These are phyloP conservation scores for Yamadazyma siamensis DNA, from an alignment of 1,139 yeast genomes.

Conservation along the genomic window DNA sequence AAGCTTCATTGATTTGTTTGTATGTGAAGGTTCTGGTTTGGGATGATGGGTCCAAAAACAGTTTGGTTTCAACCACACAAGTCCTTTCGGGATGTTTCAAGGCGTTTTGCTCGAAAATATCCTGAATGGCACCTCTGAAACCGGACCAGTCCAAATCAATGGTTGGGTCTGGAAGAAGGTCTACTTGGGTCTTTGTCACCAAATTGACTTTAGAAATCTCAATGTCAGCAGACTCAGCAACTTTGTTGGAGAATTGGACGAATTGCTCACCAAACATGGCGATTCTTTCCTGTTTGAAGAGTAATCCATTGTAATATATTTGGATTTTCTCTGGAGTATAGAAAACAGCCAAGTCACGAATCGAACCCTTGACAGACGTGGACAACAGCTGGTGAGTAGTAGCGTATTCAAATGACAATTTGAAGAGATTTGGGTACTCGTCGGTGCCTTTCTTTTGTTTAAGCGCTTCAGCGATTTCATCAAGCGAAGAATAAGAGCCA, in stretches of 20 bases:
- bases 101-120: slow-evolving; percentile 86
- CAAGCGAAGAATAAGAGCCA: slow-evolving; percentile 46
- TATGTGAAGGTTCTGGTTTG: slow-evolving; percentile 75
- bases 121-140: slow-evolving; percentile 94
- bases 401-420: slow-evolving; percentile 59
- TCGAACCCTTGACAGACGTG: slow-evolving; percentile 49
- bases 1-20: slow-evolving; percentile 83
- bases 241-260: slow-evolving; percentile 42
- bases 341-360: slow-evolving; percentile 63
- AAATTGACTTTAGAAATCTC: slow-evolving; percentile 62
- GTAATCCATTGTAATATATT: slow-evolving; percentile 69
- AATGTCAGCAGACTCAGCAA: slow-evolving; percentile 26
- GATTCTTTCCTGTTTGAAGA: slow-evolving; percentile 71
- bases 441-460: slow-evolving; percentile 50
- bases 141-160: slow-evolving; percentile 84
- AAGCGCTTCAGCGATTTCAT: slow-evolving; percentile 53
- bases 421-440: slow-evolving; percentile 60
- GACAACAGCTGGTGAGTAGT: slow-evolving; percentile 39
- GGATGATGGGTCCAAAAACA: slow-evolving; percentile 52
- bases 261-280: slow-evolving; percentile 72
- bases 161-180: slow-evolving; percentile 82
- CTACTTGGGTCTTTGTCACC: slow-evolving; percentile 59
- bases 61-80: slow-evolving; percentile 90
- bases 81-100: slow-evolving; percentile 75
- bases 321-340: slow-evolving; percentile 26